phyloP scores from a whole-genome alignment of 2,329 filamentous ascomycete species.

The Hawksworthiomyces lignivorus region DNA sequence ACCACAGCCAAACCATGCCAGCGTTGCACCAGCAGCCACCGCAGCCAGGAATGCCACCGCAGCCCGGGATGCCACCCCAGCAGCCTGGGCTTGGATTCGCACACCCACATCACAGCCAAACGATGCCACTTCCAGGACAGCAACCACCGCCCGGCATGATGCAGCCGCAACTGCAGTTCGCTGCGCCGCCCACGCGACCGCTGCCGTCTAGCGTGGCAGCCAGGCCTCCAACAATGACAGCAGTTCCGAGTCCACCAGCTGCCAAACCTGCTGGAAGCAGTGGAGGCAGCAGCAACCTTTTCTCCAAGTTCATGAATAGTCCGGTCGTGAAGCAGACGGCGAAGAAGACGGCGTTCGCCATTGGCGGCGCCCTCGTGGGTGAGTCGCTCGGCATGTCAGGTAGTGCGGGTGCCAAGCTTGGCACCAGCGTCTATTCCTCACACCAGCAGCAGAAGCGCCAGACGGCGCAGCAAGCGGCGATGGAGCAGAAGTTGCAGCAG shows the following conservation, averaged over 20 bases:
- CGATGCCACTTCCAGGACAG: not conserved
- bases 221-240: not conserved
- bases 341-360: conserved; percentile 8
- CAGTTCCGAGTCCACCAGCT: not conserved
- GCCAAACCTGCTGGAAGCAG: not conserved
- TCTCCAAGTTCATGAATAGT: conserved; percentile 15
- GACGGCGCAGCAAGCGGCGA: not conserved
- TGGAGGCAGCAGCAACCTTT: not conserved
- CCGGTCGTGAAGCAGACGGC: conserved; percentile 13
- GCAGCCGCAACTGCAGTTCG: not conserved
- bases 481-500: not conserved
- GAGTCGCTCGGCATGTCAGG: conserved; percentile 10
- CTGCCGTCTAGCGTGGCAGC: not conserved
- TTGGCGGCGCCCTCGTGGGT: conserved; percentile 11
- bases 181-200: not conserved
- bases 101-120: conserved; percentile 6
- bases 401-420: conserved; percentile 7
- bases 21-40: not conserved
- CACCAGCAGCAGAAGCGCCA: conserved; percentile 9
- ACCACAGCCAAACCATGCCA: conserved; percentile 7
- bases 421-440: not conserved
- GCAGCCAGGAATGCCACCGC: not conserved
- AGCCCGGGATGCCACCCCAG: not conserved
- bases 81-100: not conserved
- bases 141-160: not conserved